Conservation (phyloP, 352 stramenopile genomes). For the Globisporangium sylvaticum region DNA sequence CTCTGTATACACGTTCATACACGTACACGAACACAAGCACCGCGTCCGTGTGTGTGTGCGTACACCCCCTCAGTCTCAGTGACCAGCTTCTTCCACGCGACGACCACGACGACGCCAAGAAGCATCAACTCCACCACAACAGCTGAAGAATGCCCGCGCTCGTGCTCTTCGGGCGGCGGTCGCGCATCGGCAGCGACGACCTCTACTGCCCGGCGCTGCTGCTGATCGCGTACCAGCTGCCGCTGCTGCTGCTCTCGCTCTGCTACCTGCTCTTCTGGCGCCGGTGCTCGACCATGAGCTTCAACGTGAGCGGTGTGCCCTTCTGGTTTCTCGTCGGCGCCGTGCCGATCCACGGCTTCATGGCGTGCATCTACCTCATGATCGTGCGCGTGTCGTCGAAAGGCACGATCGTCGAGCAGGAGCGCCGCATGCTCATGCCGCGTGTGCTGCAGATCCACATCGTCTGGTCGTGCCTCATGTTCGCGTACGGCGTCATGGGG, state of each 20-base stretch:
- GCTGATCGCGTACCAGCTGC: conserved; percentile 74
- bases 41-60: neutral
- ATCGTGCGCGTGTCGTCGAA: conserved; percentile 80
- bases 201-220: conserved; percentile 81
- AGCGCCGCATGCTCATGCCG: conserved; percentile 85
- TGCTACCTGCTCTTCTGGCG: conserved; percentile 64
- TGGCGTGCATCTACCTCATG: conserved; percentile 84
- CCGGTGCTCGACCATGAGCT: conserved; percentile 56
- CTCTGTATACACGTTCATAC: neutral
- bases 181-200: conserved; percentile 81
- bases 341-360: conserved; percentile 69
- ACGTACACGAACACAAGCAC: neutral
- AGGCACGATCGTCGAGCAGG: conserved; percentile 83
- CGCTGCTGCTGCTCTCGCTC: conserved; percentile 54
- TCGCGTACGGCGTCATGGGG: conserved; percentile 51
- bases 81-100: neutral
- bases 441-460: conserved; percentile 71
- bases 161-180: conserved; percentile 76
- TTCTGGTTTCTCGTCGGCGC: conserved; percentile 81
- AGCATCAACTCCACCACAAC: neutral
- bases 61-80: neutral
- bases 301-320: conserved; percentile 51
- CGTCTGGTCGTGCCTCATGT: conserved; percentile 69
- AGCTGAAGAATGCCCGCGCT: conserved; percentile 64
- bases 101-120: neutral